These are phyloP conservation scores for Orbilia ellipsospora DNA, from an alignment of 2,329 filamentous ascomycete species.

Conservation along the genomic window DNA sequence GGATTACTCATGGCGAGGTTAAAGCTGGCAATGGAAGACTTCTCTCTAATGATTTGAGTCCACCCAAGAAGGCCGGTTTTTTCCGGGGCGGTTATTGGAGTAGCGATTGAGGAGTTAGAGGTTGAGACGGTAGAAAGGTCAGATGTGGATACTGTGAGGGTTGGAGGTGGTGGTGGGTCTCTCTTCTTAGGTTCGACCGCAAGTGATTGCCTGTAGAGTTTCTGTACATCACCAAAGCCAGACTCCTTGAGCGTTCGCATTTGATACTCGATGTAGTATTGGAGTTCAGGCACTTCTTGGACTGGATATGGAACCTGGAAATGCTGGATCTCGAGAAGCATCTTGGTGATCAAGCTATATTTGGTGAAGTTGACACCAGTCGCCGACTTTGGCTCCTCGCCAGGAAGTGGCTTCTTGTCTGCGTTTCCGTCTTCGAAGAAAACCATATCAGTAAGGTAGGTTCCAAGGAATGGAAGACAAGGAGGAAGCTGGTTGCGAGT, in stretches of 20 bases:
- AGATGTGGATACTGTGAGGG: conserved; percentile 41
- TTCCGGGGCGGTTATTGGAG: conserved; percentile 62
- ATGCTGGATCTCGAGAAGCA: conserved; percentile 93
- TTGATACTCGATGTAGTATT: conserved; percentile 89
- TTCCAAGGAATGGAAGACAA: conserved; percentile 93
- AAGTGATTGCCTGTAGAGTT: conserved; percentile 83
- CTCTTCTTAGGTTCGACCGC: conserved; percentile 80
- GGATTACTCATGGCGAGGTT: conserved; percentile 53
- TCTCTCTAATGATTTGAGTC: conserved; percentile 64
- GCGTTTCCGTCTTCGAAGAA: conserved; percentile 96
- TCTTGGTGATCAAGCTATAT: conserved; percentile 90
- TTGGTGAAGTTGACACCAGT: conserved; percentile 98
- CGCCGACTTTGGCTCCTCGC: conserved; percentile 71
- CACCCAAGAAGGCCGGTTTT: conserved; percentile 68
- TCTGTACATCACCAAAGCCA: conserved; percentile 68
- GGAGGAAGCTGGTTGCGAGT: conserved; percentile 88
- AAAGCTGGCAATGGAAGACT: conserved; percentile 61
- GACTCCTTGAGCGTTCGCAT: conserved; percentile 77
- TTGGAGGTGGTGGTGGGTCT: conserved; percentile 58
- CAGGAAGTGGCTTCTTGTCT: conserved; percentile 69
- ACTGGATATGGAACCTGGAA: conserved; percentile 95
- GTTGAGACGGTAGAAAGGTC: conserved; percentile 23
- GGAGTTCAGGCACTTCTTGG: conserved; percentile 83
- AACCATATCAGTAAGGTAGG: conserved; percentile 94
- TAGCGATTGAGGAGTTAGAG: conserved; percentile 35